phyloP scores from a whole-genome alignment of 2,329 filamentous ascomycete genomes.

The Clonostachys sp. region DNA sequence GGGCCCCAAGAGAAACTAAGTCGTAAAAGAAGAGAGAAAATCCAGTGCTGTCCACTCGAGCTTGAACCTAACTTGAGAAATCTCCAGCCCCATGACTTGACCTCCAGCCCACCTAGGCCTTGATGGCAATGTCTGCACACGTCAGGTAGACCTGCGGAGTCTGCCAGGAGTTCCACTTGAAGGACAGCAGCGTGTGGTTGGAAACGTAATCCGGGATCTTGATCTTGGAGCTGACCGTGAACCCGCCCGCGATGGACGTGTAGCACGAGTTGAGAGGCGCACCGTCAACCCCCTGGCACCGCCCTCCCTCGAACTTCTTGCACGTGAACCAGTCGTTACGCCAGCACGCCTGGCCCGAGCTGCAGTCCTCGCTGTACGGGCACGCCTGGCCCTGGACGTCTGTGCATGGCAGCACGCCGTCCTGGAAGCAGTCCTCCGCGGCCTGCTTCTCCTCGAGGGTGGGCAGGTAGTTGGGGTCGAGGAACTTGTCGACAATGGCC shows the following conservation, averaged over 20 bases:
- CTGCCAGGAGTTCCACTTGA: constrained; percentile 51
- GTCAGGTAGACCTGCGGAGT: constrained; percentile 47
- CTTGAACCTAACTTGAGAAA: no score
- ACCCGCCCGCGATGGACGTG: constrained; percentile 47
- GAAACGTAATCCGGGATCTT: constrained; percentile 41
- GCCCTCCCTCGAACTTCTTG: constrained; percentile 32
- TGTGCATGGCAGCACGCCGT: constrained; percentile 39
- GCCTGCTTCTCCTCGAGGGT: constrained; percentile 46
- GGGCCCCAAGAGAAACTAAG: no score
- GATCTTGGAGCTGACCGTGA: constrained; percentile 46
- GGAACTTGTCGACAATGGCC: constrained; percentile 41
- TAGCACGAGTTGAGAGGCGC: constrained; percentile 36
- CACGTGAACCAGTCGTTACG: constrained; percentile 53
- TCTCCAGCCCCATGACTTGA: no score
- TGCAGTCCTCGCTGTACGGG: constrained; percentile 41
- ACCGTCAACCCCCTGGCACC: constrained; percentile 40
- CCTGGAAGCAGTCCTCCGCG: constrained; percentile 47
- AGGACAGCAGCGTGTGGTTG: constrained; percentile 44
- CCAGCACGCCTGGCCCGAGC: constrained; percentile 33
- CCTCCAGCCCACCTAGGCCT: neutral
- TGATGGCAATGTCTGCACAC: constrained; percentile 47
- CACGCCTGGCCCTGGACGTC: constrained; percentile 45
- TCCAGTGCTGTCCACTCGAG: no score
- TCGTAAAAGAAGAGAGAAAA: no score
- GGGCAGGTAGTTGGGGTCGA: constrained; percentile 39